Percentiles rank a stretch among this genome's conserved stretches.
These are phyloP conservation scores for Claviceps humidiphila DNA, from an alignment of 2,329 filamentous ascomycete species.

Conservation along the genomic window DNA sequence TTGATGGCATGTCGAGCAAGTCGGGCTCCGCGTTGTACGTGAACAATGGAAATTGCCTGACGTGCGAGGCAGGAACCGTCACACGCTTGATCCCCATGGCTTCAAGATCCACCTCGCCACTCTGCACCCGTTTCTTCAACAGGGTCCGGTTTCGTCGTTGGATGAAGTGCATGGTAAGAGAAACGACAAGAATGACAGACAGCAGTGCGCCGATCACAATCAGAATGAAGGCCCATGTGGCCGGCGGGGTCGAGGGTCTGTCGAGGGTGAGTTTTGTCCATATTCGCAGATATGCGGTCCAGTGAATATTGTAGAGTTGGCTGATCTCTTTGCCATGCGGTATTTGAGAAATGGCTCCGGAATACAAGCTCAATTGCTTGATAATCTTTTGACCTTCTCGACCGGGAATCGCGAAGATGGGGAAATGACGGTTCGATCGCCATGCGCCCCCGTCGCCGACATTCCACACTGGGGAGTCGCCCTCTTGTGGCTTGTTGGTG, in stretches of 20 bases:
- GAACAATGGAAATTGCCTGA: slow-evolving; percentile 66
- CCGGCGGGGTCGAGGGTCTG: slow-evolving; percentile 43
- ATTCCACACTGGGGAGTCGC: slow-evolving; percentile 54
- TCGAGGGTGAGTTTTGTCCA: slow-evolving; percentile 41
- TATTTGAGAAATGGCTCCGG: slow-evolving; percentile 54
- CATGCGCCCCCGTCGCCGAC: slow-evolving; percentile 58
- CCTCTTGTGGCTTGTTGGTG: slow-evolving; percentile 49
- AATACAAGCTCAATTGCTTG: slow-evolving; percentile 60
- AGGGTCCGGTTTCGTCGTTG: slow-evolving; percentile 57
- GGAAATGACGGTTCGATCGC: slow-evolving; percentile 58
- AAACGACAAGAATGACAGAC: slow-evolving; percentile 52
- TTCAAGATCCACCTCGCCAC: slow-evolving; percentile 76
- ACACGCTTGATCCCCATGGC: slow-evolving; percentile 72
- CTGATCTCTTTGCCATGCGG: slow-evolving; percentile 45
- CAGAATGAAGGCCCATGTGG: slow-evolving; percentile 68
- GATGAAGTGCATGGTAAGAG: slow-evolving; percentile 60
- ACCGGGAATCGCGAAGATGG: slow-evolving; percentile 71
- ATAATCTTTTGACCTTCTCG: slow-evolving; percentile 55
- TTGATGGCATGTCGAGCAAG: slow-evolving; percentile 21
- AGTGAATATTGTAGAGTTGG: slow-evolving; percentile 38
- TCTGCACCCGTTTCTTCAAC: slow-evolving; percentile 56
- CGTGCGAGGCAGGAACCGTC: slow-evolving; percentile 57
- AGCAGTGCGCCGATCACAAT: slow-evolving; percentile 61
- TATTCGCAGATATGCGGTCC: slow-evolving; percentile 46
- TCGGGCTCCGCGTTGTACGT: slow-evolving; percentile 53